Conservation (phyloP, 2,329 filamentous ascomycete genomes). For the Botrytis fabae region DNA sequence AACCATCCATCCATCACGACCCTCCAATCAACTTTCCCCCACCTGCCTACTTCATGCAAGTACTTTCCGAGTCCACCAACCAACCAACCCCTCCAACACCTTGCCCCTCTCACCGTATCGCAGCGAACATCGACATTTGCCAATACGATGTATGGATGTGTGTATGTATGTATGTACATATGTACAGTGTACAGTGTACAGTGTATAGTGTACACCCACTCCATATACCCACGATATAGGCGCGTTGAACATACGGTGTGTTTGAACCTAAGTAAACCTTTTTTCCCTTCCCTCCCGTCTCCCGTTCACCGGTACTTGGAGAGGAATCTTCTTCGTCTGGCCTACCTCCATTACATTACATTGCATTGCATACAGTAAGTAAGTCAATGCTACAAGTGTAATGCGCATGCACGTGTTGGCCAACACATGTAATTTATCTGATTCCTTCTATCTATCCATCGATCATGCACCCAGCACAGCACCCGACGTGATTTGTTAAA, state of each 20-base stretch:
- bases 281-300: background rate
- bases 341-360: background rate
- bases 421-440: background rate
- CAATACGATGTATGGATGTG: background rate
- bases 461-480: background rate
- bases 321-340: background rate
- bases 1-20: background rate
- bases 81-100: slow-evolving; percentile 10
- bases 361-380: background rate
- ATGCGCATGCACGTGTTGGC: background rate
- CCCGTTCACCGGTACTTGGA: slow-evolving; percentile 8
- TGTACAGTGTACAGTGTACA: background rate
- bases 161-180: too few species aligned
- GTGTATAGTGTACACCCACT: background rate
- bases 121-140: background rate
- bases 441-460: background rate
- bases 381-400: background rate
- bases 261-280: slow-evolving; percentile 6
- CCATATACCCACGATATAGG: background rate
- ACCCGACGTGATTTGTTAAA: background rate
- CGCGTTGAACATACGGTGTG: slow-evolving; percentile 7
- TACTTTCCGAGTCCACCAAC: background rate
- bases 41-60: background rate
- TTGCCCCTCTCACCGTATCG: slow-evolving; percentile 5
- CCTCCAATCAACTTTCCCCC: background rate